Evolutionary conservation across 2,329 filamentous ascomycete species (phyloP), one percentile per base, ranked within the genome.

Genomic region (Calonectria leucothoes): DNA sequence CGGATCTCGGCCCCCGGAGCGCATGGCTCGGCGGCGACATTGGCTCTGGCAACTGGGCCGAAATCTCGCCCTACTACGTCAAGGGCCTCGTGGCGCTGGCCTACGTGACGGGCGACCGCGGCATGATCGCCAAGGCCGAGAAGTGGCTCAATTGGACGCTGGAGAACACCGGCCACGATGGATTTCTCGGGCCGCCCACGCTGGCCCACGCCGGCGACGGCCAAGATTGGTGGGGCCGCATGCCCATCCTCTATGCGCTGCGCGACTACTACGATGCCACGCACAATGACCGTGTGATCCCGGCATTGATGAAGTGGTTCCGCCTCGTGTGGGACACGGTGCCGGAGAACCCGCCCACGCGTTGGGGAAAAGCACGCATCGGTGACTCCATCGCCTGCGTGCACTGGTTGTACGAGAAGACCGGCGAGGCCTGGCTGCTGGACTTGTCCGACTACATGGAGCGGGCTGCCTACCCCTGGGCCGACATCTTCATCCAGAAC

Each of bases 181-280:
- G 59, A 31, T 64, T 64, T 45, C 59, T 64, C 59, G 59, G 59
- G 8, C 59, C 59, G 17, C 37, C 37, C 59, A 64, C 48, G 59
- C 23, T 64, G 59, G 37, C 7, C 10, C 59, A 39, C 23, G 59
- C 59, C 5, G 59, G 37, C 11, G 59, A 64, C 48, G 59, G 59
- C 25, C 59, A 64, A 14, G 59, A 64, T 20, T 64, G 37, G 59
- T 64, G 59, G 59, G 59, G 59, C 25, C 59, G 59, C 7, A 64
- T 64, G 59, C 59, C 59, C 25, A 64, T 64, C 6, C 59, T 64
- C 37, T 64, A 64, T 64, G 59, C 59, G 8, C 59, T 64, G 27
- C 59, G 37, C 25, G 59, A 64, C 37, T 64, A 64, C 59, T 64
- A 31, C 27, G 59, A 64, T 29, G 59, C 59, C 39, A 64, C 59